phyloP scores from a whole-genome alignment of 179 eudicot species.

The Beta corolliflora region DNA sequence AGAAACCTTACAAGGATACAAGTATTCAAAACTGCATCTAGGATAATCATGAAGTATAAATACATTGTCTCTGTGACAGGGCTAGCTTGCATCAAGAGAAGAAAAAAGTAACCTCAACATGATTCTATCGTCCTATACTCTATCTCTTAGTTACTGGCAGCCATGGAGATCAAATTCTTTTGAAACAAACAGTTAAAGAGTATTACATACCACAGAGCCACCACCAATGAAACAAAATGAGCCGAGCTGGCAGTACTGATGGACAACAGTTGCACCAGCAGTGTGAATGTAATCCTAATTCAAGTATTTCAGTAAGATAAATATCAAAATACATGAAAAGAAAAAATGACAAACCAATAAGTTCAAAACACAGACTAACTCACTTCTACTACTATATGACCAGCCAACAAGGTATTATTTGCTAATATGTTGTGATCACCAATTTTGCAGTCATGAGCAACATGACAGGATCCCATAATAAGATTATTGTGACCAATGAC shows the following conservation, averaged over 20 bases:
- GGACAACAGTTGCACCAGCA: conserved; percentile 83
- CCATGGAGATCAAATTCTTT: not conserved
- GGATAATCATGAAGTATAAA: not conserved
- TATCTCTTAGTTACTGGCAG: not conserved
- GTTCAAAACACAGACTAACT: conserved; percentile 21
- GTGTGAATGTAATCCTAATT: conserved; percentile 79
- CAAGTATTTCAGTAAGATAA: conserved; percentile 17
- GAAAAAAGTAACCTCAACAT: not conserved
- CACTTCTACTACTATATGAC: conserved; percentile 86
- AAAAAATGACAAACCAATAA: not conserved
- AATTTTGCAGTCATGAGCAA: conserved; percentile 97
- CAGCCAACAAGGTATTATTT: conserved; percentile 83
- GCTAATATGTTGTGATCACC: conserved; percentile 87
- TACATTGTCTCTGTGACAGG: not conserved
- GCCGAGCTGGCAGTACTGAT: conserved; percentile 86
- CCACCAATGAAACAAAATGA: conserved; percentile 89
- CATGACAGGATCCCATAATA: conserved; percentile 93
- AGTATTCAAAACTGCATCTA: conserved; percentile 3
- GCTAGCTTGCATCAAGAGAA: not conserved
- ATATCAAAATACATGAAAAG: not conserved
- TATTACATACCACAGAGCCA: conserved; percentile 78
- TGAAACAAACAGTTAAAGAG: not conserved
- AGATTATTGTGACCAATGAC: conserved; percentile 87
- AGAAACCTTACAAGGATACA: conserved; percentile 52
- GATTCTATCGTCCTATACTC: not conserved